phyloP scores from a whole-genome alignment of 2,329 filamentous ascomycete species.

The Fusarium vanettenii region DNA sequence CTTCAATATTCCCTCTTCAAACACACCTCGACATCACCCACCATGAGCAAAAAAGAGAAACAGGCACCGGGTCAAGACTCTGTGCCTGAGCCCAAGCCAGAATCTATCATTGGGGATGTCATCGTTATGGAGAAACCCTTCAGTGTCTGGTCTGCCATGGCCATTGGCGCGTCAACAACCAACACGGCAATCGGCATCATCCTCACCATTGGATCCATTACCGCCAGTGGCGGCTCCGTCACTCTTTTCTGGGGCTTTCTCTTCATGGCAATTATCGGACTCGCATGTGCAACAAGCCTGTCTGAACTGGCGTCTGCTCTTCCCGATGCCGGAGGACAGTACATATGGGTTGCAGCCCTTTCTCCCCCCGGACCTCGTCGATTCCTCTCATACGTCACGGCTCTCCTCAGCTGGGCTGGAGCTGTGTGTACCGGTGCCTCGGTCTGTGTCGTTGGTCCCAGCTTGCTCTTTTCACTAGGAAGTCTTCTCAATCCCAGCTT shows the following conservation, averaged over 20 bases:
- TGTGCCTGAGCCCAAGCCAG: not conserved
- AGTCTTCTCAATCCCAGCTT: not conserved
- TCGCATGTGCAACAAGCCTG: not conserved
- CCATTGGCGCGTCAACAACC: not conserved
- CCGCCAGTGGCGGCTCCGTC: not conserved
- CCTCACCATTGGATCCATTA: not conserved
- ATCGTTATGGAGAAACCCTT: not conserved
- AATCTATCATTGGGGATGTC: not conserved
- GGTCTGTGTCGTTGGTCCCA: not conserved
- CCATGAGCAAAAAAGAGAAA: not conserved
- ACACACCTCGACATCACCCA: accelerated
- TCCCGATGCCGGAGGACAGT: not conserved
- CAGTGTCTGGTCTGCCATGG: not conserved
- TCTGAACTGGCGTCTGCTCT: not conserved
- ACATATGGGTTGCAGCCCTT: not conserved
- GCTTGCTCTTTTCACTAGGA: not conserved
- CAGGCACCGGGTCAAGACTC: not conserved
- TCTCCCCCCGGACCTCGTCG: not conserved
- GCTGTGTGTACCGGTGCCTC: not conserved
- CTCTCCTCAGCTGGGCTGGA: not conserved
- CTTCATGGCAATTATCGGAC: not conserved
- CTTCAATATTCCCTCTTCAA: not conserved
- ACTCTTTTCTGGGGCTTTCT: not conserved
- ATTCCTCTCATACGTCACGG: not conserved
- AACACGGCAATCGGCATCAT: not conserved